Conservation (phyloP, 139 green algal species). For the Haematococcus lacustris region DNA sequence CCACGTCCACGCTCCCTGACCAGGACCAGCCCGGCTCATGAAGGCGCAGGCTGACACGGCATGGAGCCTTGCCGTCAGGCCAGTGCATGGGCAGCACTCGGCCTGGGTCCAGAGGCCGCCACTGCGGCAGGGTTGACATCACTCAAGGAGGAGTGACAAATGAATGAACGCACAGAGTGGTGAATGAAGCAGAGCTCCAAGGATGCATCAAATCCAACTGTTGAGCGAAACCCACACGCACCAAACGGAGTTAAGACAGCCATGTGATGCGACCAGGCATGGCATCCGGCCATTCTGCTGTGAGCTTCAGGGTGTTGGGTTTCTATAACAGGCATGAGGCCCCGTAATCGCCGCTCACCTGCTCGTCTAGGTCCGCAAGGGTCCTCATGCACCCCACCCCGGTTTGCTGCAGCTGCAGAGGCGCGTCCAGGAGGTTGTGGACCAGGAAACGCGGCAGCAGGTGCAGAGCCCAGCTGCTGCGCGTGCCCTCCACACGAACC, state of each 20-base stretch:
- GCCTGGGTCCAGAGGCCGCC: neutral
- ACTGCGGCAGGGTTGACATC: too few relatives aligned
- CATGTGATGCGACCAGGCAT: too few relatives aligned
- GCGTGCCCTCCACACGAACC: neutral
- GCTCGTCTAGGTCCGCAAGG: neutral
- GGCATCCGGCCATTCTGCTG: too few relatives aligned
- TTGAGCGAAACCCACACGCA: too few relatives aligned
- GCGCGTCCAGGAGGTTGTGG: constrained; percentile 47
- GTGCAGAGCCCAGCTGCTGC: constrained; percentile 47
- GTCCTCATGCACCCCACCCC: constrained; percentile 17
- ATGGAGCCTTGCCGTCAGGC: neutral
- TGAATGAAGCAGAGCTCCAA: too few relatives aligned
- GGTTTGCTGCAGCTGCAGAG: constrained; percentile 22
- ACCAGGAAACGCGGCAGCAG: constrained; percentile 70
- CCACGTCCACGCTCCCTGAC: constrained; percentile 6
- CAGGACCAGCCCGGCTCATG: constrained; percentile 6
- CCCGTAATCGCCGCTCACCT: too few relatives aligned
- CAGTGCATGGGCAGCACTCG: neutral
- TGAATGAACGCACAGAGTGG: too few relatives aligned
- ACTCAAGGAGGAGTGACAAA: too few relatives aligned
- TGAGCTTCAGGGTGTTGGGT: too few relatives aligned
- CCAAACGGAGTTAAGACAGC: too few relatives aligned
- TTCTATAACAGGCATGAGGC: too few relatives aligned
- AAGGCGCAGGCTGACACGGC: neutral
- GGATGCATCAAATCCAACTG: too few relatives aligned